Evolutionary conservation across 202 grass and related monocot genomes (phyloP).

Genomic region (Musa balbisiana): DNA sequence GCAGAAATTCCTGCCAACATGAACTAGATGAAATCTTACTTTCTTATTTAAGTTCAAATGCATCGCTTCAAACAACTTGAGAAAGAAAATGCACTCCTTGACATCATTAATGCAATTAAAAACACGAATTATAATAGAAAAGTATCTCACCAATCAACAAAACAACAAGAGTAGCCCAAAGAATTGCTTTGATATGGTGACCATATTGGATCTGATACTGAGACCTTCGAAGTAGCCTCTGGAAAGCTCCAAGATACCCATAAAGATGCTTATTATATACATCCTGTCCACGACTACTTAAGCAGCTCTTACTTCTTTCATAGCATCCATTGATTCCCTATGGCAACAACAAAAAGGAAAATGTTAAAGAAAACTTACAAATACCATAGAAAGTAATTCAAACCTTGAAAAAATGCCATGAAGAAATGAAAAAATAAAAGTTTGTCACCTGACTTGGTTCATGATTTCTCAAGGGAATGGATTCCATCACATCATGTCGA

Average conservation of each 20-base stretch:
- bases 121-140: background rate
- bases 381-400: slow-evolving; percentile 11
- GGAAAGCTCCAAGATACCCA: slow-evolving; percentile 61
- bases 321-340: slow-evolving; percentile 39
- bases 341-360: background rate
- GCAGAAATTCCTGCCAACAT: no score
- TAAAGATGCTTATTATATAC: slow-evolving; percentile 63
- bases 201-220: slow-evolving; percentile 70
- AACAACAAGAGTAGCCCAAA: slow-evolving; percentile 32
- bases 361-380: slow-evolving; percentile 11
- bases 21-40: no score
- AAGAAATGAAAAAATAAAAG: slow-evolving; percentile 14
- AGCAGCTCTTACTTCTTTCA: slow-evolving; percentile 50
- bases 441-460: slow-evolving; percentile 43
- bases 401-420: slow-evolving; percentile 8
- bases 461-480: slow-evolving; percentile 50
- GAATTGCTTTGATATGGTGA: slow-evolving; percentile 37
- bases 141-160: slow-evolving; percentile 55
- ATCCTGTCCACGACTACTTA: slow-evolving; percentile 42
- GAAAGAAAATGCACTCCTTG: slow-evolving; percentile 11
- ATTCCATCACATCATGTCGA: slow-evolving; percentile 33
- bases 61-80: slow-evolving; percentile 9
- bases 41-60: no score
- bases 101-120: slow-evolving; percentile 7
- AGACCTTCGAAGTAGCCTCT: slow-evolving; percentile 60